Evolutionary conservation across 2,329 filamentous ascomycete species (phyloP).

Genomic region (Chrysoporthe puriensis): DNA sequence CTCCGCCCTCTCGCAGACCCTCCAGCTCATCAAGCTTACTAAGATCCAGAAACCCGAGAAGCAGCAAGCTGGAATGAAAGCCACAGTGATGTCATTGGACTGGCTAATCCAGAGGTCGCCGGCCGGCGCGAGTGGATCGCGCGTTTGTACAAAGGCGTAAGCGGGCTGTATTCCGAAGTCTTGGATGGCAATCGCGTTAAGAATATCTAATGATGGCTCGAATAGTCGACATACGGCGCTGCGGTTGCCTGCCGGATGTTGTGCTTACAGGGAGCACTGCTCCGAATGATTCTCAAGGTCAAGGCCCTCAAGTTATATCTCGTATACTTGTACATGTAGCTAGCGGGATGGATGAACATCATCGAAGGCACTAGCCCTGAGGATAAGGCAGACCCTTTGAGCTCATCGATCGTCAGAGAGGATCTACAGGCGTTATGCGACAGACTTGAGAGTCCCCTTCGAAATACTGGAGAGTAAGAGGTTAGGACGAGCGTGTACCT

Average conservation of each 20-base stretch:
- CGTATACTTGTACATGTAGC: constrained; percentile 41
- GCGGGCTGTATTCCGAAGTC: constrained; percentile 31
- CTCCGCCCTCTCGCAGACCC: constrained; percentile 36
- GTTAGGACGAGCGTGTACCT: constrained; percentile 39
- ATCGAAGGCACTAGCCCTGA: too few species aligned
- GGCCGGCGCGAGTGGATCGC: constrained; percentile 30
- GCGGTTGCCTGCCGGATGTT: constrained; percentile 40
- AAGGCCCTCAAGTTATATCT: constrained; percentile 42
- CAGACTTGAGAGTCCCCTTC: constrained; percentile 46
- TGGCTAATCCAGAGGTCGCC: constrained; percentile 29
- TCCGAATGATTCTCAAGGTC: constrained; percentile 39
- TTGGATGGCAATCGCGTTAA: constrained; percentile 27
- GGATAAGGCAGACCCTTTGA: constrained; percentile 26
- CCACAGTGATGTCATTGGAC: constrained; percentile 46
- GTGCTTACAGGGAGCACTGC: constrained; percentile 37
- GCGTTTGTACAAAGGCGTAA: constrained; percentile 32
- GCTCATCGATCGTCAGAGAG: constrained; percentile 41
- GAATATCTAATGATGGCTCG: constrained; percentile 41
- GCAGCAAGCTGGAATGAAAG: constrained; percentile 39
- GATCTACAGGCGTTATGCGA: constrained; percentile 42
- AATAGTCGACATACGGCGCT: constrained; percentile 42
- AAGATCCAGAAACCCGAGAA: constrained; percentile 39
- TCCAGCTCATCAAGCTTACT: constrained; percentile 37
- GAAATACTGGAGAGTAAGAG: constrained; percentile 40
- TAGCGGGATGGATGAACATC: constrained; percentile 43